Base-by-base conservation (phyloP, 345 rosid genomes). In the Populus pruinosa region DNA sequence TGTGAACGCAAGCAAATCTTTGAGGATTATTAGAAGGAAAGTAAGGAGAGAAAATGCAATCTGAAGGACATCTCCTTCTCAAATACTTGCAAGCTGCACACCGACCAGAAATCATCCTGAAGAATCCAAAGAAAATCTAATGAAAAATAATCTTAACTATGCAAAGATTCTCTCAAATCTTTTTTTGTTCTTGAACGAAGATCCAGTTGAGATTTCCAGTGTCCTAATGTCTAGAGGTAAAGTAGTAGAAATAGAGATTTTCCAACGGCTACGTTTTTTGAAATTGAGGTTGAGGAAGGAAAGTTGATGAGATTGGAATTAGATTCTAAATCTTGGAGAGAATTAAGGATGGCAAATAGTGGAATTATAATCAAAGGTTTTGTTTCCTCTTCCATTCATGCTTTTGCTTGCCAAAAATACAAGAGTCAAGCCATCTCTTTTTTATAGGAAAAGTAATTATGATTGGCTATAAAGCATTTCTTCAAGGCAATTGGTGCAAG, bases 81-180 rank as follows among this genome's bases (percentile, higher is more conserved):
- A 90, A 49, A 82, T 88, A 87, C 73, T 82, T 89, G 87, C 94
- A 91, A 55, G 91, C 92, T 27, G 92, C 92, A 84, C 93, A 91
- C 9, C 87, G 86, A 71, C 44, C 21, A 33, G 78, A 72, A 53
- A 55, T 77, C 81, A 72, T 80, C 67, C 56, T 69, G 56, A 27
- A 11, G 36, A 65, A 78, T 38, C 65, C 27, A 5, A 18, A 11
- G 6, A 63, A 50, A 55, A 73, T 78, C 77, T 63, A 25, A 13
- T 20, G 18, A 11, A 53, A 65, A 13, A 47, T 12, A 47, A 14
- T 1, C 18, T 47, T 14, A 4, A 47, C 53, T 14, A 9, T 59
- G 25, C 29, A 31, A 12, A 69, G 78, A 75, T 74, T 39, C 67
- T 53, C 64, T 33, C 6, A 53, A 53, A 70, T 79, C 68, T 76